phyloP scores from a whole-genome alignment of 2,329 filamentous ascomycete genomes.

The Penicillium aurantiogriseum region DNA sequence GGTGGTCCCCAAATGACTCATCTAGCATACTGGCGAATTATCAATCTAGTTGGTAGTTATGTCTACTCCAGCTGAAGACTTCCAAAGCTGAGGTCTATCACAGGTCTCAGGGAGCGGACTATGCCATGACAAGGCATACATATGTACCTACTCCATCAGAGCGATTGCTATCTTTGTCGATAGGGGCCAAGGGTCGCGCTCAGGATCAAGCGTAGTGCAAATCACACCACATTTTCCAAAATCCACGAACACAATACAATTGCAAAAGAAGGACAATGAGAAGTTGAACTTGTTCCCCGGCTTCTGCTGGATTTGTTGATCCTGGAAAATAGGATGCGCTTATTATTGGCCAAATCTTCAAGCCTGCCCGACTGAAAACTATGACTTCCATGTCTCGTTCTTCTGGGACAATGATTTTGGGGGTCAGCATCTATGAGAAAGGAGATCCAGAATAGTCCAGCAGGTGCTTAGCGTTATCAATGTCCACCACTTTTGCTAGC shows the following conservation, averaged over 20 bases:
- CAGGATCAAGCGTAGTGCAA: not conserved
- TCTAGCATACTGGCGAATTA: not conserved
- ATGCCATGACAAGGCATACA: not conserved
- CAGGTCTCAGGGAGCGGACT: not conserved
- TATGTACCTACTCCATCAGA: not conserved
- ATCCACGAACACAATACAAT: not conserved
- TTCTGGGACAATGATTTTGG: too few species aligned
- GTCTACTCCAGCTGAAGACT: not conserved
- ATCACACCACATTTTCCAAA: not conserved
- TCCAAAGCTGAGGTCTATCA: not conserved
- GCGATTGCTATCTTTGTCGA: not conserved
- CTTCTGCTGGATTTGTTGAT: too few species aligned
- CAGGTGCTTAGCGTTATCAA: too few species aligned
- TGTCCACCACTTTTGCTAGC: too few species aligned
- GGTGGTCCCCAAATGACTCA: not conserved
- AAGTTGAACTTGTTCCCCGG: too few species aligned
- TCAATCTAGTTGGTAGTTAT: not conserved
- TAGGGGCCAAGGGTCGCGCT: not conserved
- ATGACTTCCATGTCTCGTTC: too few species aligned
- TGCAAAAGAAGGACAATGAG: too few species aligned
- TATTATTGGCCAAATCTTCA: too few species aligned
- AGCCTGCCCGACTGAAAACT: too few species aligned
- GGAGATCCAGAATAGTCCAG: too few species aligned
- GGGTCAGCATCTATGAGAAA: too few species aligned
- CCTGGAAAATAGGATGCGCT: too few species aligned